Base-by-base conservation (phyloP, 352 stramenopile genomes). In the Phytophthora foliorum region DNA sequence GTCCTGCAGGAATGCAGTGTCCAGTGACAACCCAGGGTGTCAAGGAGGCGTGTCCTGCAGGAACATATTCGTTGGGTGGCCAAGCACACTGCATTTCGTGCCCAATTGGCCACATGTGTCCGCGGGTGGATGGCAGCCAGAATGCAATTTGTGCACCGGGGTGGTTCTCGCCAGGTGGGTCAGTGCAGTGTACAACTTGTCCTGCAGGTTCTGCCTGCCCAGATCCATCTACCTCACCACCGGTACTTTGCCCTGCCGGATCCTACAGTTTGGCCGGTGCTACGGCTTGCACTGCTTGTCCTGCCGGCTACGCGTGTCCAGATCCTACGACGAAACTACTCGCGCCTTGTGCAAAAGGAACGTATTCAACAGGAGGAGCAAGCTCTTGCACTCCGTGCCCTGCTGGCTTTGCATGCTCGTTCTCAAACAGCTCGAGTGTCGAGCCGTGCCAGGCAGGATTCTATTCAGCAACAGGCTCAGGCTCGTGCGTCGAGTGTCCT, bases 321-420 rank as follows among this genome's bases (percentile, higher is more conserved):
- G 83, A 90, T 59, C 74, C 76, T 1, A 87, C 76, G 7, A 75
- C 76, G 0, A 90, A 71, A 22, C 57, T 83, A 31, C 59, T 81
- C 4, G 46, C 85, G 1, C 64, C 84, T 7, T 95, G 88, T 39
- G 13, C 71, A 10, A 72, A 78, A 50, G 88, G 88, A 19, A 89
- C 75, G 4, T 95, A 82, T 55, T 88, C 84, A 19, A 78, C 50
- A 24, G 81, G 81, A 24, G 81, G 62, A 16, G 75, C 80, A 2
- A 78, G 78, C 1, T 72, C 76, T 4, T 95, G 88, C 31, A 80
- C 78, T n/a, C 80, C 83, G 0, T 95, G 93, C 60, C 80, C 88
- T 10, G 78, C 89, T 16, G 94, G 94, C 3, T 97, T 84, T 60
- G 46, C 84, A 13, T 98, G 94, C 45, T 67, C 83, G 0, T 80